Percentiles rank a stretch among this genome's conserved stretches.
phyloP scores from a whole-genome alignment of 129 eudicot species.

The Tagetes erecta region DNA sequence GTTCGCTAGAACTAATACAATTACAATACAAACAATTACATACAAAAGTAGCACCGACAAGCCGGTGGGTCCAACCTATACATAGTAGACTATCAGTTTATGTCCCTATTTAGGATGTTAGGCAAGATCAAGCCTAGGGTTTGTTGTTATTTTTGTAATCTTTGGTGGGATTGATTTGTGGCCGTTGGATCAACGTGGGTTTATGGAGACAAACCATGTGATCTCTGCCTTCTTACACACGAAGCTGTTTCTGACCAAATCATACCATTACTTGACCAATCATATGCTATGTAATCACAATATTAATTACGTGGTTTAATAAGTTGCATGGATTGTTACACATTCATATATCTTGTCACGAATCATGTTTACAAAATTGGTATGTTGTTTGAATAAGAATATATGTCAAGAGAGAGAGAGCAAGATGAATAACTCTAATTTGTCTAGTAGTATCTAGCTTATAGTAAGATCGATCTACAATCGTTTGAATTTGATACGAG shows the following conservation, averaged over 20 bases:
- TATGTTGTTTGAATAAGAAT: not conserved
- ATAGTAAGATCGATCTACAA: no score
- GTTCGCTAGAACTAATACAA: no score
- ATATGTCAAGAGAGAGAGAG: no score
- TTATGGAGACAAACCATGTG: slow-evolving; percentile 47
- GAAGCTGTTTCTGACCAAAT: slow-evolving; percentile 9
- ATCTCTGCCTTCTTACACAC: slow-evolving; percentile 19
- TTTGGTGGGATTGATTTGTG: slow-evolving; percentile 35
- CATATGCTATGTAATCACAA: not conserved
- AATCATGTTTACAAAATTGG: not conserved
- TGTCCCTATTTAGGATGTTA: slow-evolving; percentile 25
- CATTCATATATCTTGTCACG: not conserved
- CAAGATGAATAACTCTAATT: no score
- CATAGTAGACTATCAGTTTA: no score
- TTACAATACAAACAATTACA: no score
- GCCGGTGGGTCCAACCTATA: no score
- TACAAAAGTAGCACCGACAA: no score
- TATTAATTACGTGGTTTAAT: not conserved
- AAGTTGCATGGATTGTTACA: not conserved
- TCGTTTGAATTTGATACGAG: no score
- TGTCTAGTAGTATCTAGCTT: no score
- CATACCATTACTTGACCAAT: slow-evolving; percentile 1
- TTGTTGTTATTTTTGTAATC: slow-evolving; percentile 21
- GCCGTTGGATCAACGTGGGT: slow-evolving; percentile 36
- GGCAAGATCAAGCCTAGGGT: slow-evolving; percentile 28